Conservation (phyloP, 441 rosid species). For the Metrosideros polymorpha region DNA sequence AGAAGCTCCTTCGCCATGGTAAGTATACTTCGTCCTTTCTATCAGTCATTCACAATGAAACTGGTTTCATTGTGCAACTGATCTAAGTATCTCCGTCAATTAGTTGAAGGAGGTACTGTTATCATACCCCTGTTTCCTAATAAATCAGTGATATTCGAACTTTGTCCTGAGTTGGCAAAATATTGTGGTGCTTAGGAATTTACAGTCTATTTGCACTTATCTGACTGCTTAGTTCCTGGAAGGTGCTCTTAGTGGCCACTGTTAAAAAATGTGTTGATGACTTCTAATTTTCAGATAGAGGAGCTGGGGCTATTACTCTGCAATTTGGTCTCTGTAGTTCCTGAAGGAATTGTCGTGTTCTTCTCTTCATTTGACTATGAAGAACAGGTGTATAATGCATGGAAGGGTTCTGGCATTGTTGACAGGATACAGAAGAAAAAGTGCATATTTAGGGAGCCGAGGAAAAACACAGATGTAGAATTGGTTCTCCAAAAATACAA, state of each 20-base stretch:
- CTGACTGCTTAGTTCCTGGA: neutral
- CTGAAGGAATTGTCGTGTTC: constrained; percentile 90
- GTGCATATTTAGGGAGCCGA: constrained; percentile 80
- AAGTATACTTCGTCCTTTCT: constrained; percentile 13
- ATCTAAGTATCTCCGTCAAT: neutral
- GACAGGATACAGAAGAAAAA: constrained; percentile 74
- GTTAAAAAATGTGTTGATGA: constrained; percentile 2
- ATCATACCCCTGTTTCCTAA: neutral
- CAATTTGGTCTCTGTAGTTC: constrained; percentile 75
- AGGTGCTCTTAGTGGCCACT: neutral
- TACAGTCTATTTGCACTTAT: neutral
- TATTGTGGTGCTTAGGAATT: neutral
- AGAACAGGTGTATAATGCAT: constrained; percentile 62
- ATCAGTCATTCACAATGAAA: neutral
- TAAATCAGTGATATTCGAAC: neutral
- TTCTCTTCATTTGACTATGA: constrained; percentile 93
- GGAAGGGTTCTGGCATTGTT: constrained; percentile 79
- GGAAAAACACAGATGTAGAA: constrained; percentile 60
- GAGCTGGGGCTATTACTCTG: constrained; percentile 87
- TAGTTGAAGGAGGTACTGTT: neutral
- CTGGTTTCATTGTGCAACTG: neutral
- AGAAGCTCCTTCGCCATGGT: constrained; percentile 68
- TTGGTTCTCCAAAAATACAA: constrained; percentile 73
- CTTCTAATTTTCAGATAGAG: constrained; percentile 45
- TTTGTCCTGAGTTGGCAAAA: neutral